Evolutionary conservation across 768 basidiomycete species (phyloP), one percentile per base, ranked within the genome.

Genomic region (Hypholoma fasciculare): DNA sequence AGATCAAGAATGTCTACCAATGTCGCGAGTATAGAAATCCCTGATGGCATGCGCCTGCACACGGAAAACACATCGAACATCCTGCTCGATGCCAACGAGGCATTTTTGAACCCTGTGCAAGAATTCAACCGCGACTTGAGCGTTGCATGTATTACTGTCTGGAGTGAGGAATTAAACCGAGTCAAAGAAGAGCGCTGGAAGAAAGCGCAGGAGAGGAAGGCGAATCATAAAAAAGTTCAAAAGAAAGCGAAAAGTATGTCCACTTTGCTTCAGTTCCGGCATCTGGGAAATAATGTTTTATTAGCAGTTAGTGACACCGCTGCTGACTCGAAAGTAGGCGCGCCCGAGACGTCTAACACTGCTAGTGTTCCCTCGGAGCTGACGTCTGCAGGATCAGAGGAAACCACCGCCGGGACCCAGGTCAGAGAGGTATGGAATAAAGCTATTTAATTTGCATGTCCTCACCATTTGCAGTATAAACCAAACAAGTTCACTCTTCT

Each of bases 51-150:
- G 72, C 83, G 81, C 11, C 76, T 94, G 58, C 89, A 94, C 73
- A 87, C 86, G 8, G 92, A 94, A 74, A 93, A 92, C 71, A 86
- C 82, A 2, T 84, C 91, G 0, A 85, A 84, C 67, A 90, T 98
- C 67, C 81, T 97, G 55, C 78, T 95, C 20, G 85, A 88, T 5
- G 79, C 82, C 7, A 90, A 93, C 61, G 89, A 91, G 57, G 93
- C 96, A 2, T 99, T 99, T 72, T 75, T 98, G 59, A 99, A 99
- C 69, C 96, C 97, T 6, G 89, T 98, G 12, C 97, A 99, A 69
- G 94, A 99, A 72, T 99, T 97, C 79, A 99, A 99, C 74, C 82
- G 97, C 39, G 97, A 99, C 74, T 72, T 93, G 47, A 94, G 92
- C 62, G 87, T 98, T 43, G 93, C 94, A 19, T 90, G 90, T 62